These are phyloP conservation scores for Botryotinia narcissicola DNA, from an alignment of 2,329 filamentous ascomycete species.

Conservation along the genomic window DNA sequence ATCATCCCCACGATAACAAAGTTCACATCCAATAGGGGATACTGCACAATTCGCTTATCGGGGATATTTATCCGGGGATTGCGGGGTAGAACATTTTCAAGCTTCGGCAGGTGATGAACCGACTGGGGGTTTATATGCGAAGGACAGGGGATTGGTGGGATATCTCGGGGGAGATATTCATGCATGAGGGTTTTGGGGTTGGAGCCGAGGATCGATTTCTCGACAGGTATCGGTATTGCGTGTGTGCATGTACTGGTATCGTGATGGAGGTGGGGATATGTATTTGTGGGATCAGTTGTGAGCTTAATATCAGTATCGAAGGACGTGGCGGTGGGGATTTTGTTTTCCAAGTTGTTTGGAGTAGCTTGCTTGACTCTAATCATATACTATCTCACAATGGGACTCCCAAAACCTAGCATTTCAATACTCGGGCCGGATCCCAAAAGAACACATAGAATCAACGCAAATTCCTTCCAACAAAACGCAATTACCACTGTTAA, in stretches of 20 bases:
- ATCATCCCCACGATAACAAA: neutral
- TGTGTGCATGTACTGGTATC: neutral
- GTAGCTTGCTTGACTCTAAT: neutral
- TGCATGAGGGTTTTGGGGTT: neutral
- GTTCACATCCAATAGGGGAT: neutral
- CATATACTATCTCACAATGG: neutral
- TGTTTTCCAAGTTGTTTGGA: neutral
- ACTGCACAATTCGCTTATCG: neutral
- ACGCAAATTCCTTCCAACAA: conserved; percentile 33
- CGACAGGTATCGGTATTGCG: neutral
- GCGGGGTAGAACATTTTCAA: conserved; percentile 2
- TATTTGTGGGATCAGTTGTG: neutral
- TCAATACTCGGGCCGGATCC: conserved; percentile 28
- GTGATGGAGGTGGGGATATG: neutral
- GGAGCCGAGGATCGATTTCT: neutral
- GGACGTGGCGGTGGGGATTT: neutral
- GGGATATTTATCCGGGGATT: neutral
- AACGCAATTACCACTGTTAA: conserved; percentile 30
- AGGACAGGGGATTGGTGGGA: neutral
- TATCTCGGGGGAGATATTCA: neutral
- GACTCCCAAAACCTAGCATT: conserved; percentile 23
- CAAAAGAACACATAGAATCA: conserved; percentile 29
- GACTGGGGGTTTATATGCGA: neutral
- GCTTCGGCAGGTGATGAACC: conserved; percentile 8
- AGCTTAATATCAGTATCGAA: neutral